A percentile compares a stretch with the other conserved stretches of the same genome.
These are phyloP conservation scores for Cyclospora cayetanensis DNA, from an alignment of 169 alveolate species.

Conservation along the genomic window DNA sequence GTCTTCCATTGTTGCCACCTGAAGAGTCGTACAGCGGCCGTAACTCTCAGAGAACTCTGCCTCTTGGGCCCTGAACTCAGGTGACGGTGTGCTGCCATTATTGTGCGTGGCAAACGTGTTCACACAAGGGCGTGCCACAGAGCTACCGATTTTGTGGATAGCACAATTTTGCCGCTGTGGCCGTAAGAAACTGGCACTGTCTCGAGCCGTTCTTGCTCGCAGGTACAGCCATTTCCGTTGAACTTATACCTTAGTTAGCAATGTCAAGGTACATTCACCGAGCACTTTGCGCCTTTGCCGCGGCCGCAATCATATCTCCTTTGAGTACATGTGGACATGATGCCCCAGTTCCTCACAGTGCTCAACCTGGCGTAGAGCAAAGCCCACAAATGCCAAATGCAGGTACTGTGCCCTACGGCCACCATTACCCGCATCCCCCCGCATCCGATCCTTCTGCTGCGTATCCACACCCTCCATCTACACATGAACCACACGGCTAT, in stretches of 20 bases:
- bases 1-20: too few relatives aligned
- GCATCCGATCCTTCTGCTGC: slow-evolving; percentile 20
- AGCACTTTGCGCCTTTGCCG: slow-evolving; percentile 55
- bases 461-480: slow-evolving; percentile 16
- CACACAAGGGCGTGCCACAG: too few relatives aligned
- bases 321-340: slow-evolving; percentile 45
- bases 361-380: slow-evolving; percentile 33
- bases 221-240: too few relatives aligned
- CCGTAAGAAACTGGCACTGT: too few relatives aligned
- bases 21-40: too few relatives aligned
- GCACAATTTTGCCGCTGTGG: too few relatives aligned
- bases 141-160: too few relatives aligned
- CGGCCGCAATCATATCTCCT: slow-evolving; percentile 25
- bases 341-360: slow-evolving; percentile 31
- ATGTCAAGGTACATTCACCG: slow-evolving; percentile 28
- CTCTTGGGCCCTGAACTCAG: too few relatives aligned
- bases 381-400: slow-evolving; percentile 9
- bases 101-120: too few relatives aligned
- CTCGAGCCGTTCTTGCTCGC: too few relatives aligned
- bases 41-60: too few relatives aligned
- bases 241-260: background rate
- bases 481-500: slow-evolving; percentile 65
- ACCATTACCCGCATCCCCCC: slow-evolving; percentile 16
- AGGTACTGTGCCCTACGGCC: slow-evolving; percentile 51
- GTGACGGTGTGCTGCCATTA: too few relatives aligned